Conservation (phyloP, 257 asterid species). For the Rhazya stricta region DNA sequence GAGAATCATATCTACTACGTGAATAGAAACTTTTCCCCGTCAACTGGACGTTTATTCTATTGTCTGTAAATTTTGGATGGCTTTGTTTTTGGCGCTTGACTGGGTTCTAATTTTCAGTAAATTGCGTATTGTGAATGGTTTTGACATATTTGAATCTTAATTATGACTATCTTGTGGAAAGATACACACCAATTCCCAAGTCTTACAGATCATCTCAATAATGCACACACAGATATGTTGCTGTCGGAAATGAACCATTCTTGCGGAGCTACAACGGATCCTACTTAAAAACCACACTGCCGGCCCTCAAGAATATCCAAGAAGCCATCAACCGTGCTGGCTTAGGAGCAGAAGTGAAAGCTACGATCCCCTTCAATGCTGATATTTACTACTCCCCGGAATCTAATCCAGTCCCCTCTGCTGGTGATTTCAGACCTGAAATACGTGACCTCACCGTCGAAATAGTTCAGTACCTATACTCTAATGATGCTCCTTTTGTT, state of each 20-base stretch:
- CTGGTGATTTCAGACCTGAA: slow-evolving; percentile 87
- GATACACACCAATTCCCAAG: neutral
- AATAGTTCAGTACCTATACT: slow-evolving; percentile 49
- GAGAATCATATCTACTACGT: neutral
- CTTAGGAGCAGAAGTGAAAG: slow-evolving; percentile 57
- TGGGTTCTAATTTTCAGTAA: too few relatives aligned
- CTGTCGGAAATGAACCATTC: slow-evolving; percentile 95
- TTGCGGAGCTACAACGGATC: slow-evolving; percentile 66
- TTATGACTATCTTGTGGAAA: neutral
- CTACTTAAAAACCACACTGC: slow-evolving; percentile 53
- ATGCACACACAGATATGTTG: slow-evolving; percentile 53
- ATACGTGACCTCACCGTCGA: slow-evolving; percentile 64
- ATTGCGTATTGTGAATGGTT: too few relatives aligned
- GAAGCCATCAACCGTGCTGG: slow-evolving; percentile 76
- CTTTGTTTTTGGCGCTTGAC: too few relatives aligned
- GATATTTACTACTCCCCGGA: slow-evolving; percentile 82
- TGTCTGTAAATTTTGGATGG: too few relatives aligned
- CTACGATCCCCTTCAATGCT: slow-evolving; percentile 78
- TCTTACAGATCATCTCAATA: neutral
- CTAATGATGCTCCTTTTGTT: slow-evolving; percentile 74
- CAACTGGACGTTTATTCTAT: too few relatives aligned
- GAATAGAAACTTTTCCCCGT: too few relatives aligned
- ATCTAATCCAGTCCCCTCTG: slow-evolving; percentile 79
- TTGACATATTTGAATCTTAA: too few relatives aligned
- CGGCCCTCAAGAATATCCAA: slow-evolving; percentile 71